Percentiles rank a stretch among this genome's conserved stretches.
phyloP scores from a whole-genome alignment of 495 filamentous ascomycete genomes.

The Neurospora hispaniola region DNA sequence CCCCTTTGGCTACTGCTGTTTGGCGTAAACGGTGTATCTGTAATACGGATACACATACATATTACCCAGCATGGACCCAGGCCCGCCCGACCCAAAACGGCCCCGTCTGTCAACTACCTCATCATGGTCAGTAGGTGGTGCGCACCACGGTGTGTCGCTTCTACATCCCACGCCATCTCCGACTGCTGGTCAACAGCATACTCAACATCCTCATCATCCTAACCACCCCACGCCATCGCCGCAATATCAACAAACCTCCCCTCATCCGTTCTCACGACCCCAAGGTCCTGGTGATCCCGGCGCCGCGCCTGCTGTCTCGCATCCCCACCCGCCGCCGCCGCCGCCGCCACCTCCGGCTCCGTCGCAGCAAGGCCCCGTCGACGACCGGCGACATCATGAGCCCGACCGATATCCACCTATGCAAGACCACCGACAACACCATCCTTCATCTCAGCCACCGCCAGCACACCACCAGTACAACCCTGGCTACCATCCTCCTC shows the following conservation, averaged over 20 bases:
- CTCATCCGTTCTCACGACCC: constrained; percentile 30
- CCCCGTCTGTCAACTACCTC: constrained; percentile 33
- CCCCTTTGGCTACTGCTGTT: constrained; percentile 21
- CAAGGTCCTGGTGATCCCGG: constrained; percentile 25
- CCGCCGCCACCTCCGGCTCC: constrained; percentile 3
- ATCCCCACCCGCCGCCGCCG: constrained; percentile 7
- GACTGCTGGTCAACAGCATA: constrained; percentile 21
- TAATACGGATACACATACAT: constrained; percentile 27
- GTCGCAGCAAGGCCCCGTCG: constrained; percentile 18
- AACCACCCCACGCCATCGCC: constrained; percentile 32
- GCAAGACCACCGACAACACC: constrained; percentile 39
- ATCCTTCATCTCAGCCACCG: constrained; percentile 34
- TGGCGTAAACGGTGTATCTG: constrained; percentile 25
- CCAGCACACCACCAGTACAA: constrained; percentile 30
- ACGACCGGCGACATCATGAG: constrained; percentile 42
- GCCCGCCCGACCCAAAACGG: constrained; percentile 37
- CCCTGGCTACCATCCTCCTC: constrained; percentile 33
- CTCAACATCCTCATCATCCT: constrained; percentile 15
- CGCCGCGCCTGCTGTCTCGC: constrained; percentile 9
- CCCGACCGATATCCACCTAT: constrained; percentile 37
- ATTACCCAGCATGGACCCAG: constrained; percentile 42
- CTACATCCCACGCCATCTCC: constrained; percentile 34
- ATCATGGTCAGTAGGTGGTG: constrained; percentile 31
- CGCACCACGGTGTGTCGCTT: constrained; percentile 34
- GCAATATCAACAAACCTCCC: constrained; percentile 28